Percentiles rank a stretch among this genome's conserved stretches.
These are phyloP conservation scores for Candida berthetii DNA, from an alignment of 805 yeast genomes.

Conservation along the genomic window DNA sequence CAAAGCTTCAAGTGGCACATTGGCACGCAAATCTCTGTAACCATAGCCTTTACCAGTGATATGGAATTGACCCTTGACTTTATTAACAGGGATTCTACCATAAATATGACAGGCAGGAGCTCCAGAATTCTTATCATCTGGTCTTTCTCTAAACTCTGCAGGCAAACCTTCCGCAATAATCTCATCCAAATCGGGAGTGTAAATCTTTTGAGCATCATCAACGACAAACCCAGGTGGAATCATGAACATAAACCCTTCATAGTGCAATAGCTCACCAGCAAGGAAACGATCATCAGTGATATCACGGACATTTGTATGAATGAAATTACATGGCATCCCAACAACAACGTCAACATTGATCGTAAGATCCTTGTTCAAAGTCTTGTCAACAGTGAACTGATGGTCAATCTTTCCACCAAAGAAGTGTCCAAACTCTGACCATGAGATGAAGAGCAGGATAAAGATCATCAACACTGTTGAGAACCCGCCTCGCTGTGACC, in stretches of 20 bases:
- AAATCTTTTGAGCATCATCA: slow-evolving; percentile 38
- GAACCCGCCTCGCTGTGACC: slow-evolving; percentile 73
- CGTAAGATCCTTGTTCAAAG: slow-evolving; percentile 48
- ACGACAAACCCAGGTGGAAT: slow-evolving; percentile 44
- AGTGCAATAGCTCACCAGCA: slow-evolving; percentile 70
- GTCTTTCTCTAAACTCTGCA: slow-evolving; percentile 52
- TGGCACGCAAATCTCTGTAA: slow-evolving; percentile 39
- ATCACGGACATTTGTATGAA: slow-evolving; percentile 76
- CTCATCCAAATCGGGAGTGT: slow-evolving; percentile 60
- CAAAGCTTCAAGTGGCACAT: slow-evolving; percentile 41
- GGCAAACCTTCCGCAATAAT: slow-evolving; percentile 58
- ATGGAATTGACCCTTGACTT: slow-evolving; percentile 81
- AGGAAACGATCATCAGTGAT: slow-evolving; percentile 69
- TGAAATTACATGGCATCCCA: slow-evolving; percentile 73
- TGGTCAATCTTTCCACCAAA: slow-evolving; percentile 78
- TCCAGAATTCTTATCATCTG: slow-evolving; percentile 36
- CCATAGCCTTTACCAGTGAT: slow-evolving; percentile 76
- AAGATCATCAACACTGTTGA: slow-evolving; percentile 62
- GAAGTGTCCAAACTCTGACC: slow-evolving; percentile 82
- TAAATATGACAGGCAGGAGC: slow-evolving; percentile 80
- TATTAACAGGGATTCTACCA: slow-evolving; percentile 79
- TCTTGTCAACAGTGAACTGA: slow-evolving; percentile 68
- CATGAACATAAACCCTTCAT: slow-evolving; percentile 56
- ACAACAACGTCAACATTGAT: slow-evolving; percentile 78
- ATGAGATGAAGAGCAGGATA: slow-evolving; percentile 59